phyloP scores from a whole-genome alignment of 345 rosid genomes.

The Populus pruinosa region DNA sequence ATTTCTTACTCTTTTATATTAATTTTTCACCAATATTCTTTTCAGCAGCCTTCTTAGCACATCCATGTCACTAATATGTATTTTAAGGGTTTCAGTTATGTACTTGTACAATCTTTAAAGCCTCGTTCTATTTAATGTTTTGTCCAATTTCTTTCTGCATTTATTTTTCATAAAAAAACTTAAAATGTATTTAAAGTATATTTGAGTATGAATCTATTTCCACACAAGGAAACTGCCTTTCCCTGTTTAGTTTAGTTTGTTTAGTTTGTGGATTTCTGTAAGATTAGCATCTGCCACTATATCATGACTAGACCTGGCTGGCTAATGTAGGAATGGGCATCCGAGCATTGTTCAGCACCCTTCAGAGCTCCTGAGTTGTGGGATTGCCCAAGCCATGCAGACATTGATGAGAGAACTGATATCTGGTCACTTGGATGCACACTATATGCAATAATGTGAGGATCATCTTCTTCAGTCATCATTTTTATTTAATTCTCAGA shows the following conservation, averaged over 20 bases:
- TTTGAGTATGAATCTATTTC: not conserved
- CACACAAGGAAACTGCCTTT: not conserved
- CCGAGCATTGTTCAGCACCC: conserved; percentile 96
- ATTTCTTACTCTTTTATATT: not conserved
- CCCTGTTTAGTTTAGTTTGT: not conserved
- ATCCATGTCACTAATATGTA: not conserved
- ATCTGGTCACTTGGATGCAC: conserved; percentile 99
- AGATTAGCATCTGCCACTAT: not conserved
- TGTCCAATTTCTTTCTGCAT: not conserved
- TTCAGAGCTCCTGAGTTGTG: conserved; percentile 97
- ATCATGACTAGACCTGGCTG: conserved; percentile 1
- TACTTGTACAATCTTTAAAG: not conserved
- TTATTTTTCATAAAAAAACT: not conserved
- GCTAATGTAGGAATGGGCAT: conserved; percentile 80
- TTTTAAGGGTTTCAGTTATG: not conserved
- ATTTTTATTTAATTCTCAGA: not conserved
- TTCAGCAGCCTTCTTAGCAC: not conserved
- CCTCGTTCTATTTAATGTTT: not conserved
- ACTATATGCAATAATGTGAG: conserved; percentile 90
- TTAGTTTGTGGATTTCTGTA: not conserved
- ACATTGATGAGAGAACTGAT: conserved; percentile 96
- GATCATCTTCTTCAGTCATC: not conserved
- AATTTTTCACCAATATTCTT: not conserved
- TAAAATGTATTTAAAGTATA: not conserved
- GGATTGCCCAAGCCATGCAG: conserved; percentile 96